Conservation (phyloP, 2,329 filamentous ascomycete genomes). For the Plectosphaerella sp. region DNA sequence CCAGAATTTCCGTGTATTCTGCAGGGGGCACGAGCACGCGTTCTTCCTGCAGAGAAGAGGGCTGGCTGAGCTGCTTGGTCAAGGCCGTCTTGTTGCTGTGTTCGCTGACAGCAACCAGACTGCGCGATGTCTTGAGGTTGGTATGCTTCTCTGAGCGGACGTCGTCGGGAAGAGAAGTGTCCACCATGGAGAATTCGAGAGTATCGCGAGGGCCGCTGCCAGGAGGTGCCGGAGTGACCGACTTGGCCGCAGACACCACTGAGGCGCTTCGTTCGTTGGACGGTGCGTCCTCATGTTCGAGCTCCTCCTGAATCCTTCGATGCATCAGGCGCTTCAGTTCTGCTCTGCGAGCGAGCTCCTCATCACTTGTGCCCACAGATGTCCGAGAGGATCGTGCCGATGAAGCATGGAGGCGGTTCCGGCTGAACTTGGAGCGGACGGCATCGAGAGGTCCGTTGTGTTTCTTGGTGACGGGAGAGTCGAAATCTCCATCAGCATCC, state of each 20-base stretch:
- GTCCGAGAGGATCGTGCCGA: constrained; percentile 33
- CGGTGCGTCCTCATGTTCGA: constrained; percentile 40
- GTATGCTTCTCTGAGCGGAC: neutral
- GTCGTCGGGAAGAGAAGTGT: neutral
- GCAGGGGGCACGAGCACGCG: too few relatives aligned
- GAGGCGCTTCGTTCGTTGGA: constrained; percentile 20
- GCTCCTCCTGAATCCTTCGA: constrained; percentile 53
- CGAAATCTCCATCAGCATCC: neutral
- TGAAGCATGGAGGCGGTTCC: constrained; percentile 41
- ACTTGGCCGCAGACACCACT: neutral
- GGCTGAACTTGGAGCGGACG: constrained; percentile 39
- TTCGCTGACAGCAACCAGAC: too few relatives aligned
- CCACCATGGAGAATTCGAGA: constrained; percentile 38
- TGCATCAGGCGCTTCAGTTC: constrained; percentile 52
- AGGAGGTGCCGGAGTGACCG: constrained; percentile 13
- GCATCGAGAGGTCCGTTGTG: constrained; percentile 36
- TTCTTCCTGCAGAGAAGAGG: too few relatives aligned
- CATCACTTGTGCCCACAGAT: constrained; percentile 41
- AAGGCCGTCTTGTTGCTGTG: too few relatives aligned
- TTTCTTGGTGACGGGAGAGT: neutral
- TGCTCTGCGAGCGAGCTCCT: constrained; percentile 49
- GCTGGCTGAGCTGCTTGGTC: too few relatives aligned
- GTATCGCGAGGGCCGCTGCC: constrained; percentile 41
- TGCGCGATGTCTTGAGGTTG: too few relatives aligned
- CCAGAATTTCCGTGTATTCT: too few relatives aligned